Conservation (phyloP, 768 basidiomycete species). For the Thelephora ganbajun region DNA sequence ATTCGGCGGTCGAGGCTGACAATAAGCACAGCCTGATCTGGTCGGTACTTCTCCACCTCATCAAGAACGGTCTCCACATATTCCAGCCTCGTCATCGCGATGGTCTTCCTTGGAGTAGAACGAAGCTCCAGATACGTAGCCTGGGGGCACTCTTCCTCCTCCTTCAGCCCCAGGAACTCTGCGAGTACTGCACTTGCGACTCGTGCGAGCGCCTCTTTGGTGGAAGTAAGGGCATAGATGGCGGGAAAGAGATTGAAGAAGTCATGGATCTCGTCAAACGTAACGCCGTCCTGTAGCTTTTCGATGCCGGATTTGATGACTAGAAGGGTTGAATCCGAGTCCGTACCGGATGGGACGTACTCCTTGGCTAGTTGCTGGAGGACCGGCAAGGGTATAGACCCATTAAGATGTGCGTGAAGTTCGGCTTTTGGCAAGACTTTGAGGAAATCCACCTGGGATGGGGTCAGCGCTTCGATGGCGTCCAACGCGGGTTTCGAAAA, state of each 20-base stretch:
- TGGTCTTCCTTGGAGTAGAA: constrained; percentile 55
- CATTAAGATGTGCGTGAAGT: constrained; percentile 77
- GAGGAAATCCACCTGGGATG: constrained; percentile 43
- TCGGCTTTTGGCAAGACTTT: constrained; percentile 64
- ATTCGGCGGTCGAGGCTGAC: constrained; percentile 70
- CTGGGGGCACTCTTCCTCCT: constrained; percentile 22
- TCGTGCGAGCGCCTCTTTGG: constrained; percentile 33
- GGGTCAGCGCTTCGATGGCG: constrained; percentile 41
- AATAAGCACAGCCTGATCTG: constrained; percentile 41
- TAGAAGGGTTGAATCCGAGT: constrained; percentile 1
- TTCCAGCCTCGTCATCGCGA: constrained; percentile 37
- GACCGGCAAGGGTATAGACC: constrained; percentile 57
- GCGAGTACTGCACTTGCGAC: constrained; percentile 54
- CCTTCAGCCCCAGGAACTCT: constrained; percentile 34
- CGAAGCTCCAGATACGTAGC: constrained; percentile 73
- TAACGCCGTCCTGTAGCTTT: constrained; percentile 23
- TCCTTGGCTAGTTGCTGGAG: constrained; percentile 49
- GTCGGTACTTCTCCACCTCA: constrained; percentile 44
- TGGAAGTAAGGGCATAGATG: constrained; percentile 66
- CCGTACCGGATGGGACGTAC: constrained; percentile 8
- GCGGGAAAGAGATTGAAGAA: constrained; percentile 68
- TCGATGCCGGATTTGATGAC: constrained; percentile 21
- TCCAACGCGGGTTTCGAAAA: constrained; percentile 20
- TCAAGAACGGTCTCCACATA: constrained; percentile 57
- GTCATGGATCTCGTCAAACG: constrained; percentile 43